Evolutionary conservation across 495 filamentous ascomycete species (phyloP).

Genomic region (Chaetomium cochliodes): DNA sequence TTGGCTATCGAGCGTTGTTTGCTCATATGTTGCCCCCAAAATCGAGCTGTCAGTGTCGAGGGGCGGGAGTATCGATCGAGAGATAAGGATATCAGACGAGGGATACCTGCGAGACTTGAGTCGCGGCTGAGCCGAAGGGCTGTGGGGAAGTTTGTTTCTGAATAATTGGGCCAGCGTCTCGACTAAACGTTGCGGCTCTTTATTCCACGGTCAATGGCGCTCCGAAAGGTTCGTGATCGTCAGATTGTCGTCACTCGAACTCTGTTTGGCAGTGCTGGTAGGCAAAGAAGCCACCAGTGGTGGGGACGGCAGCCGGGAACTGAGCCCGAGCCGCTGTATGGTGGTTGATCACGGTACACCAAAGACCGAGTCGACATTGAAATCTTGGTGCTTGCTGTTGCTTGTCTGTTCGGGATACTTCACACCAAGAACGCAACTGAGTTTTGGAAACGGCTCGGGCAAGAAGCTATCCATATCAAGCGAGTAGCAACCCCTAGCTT

Average conservation of each 20-base stretch:
- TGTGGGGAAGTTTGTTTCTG: constrained; percentile 2
- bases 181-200: neutral
- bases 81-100: neutral
- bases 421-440: neutral
- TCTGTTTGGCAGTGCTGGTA: neutral
- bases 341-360: neutral
- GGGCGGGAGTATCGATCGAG: neutral
- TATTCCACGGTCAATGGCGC: neutral
- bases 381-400: neutral
- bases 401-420: neutral
- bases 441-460: neutral
- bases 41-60: neutral
- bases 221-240: neutral
- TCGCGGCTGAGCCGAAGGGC: neutral
- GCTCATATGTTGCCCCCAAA: neutral
- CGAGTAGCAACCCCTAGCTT: neutral
- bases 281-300: neutral
- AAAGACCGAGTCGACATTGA: constrained; percentile 12
- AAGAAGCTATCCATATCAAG: constrained; percentile 10
- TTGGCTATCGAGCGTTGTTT: neutral
- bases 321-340: constrained; percentile 4
- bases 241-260: constrained; percentile 19
- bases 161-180: neutral
- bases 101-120: neutral
- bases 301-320: constrained; percentile 3